phyloP scores from a whole-genome alignment of 2,329 filamentous ascomycete genomes.

The Nemania sp. region DNA sequence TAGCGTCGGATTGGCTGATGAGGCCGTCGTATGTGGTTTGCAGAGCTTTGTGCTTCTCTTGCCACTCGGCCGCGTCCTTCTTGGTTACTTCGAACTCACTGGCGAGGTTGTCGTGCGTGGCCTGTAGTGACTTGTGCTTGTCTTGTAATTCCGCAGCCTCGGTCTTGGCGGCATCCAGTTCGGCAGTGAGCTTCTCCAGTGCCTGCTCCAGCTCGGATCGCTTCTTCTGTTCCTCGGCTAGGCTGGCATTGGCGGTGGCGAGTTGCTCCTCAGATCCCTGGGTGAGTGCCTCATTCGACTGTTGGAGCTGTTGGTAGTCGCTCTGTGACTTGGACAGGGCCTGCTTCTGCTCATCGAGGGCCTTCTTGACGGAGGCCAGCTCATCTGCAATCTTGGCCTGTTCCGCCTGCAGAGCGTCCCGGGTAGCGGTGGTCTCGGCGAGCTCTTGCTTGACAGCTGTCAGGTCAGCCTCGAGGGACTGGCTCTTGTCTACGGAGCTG shows the following conservation, averaged over 20 bases:
- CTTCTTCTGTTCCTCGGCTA: constrained; percentile 40
- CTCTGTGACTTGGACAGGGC: constrained; percentile 29
- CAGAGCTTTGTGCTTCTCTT: constrained; percentile 36
- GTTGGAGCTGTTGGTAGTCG: constrained; percentile 25
- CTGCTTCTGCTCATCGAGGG: constrained; percentile 32
- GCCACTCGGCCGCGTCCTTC: constrained; percentile 29
- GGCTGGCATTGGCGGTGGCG: constrained; percentile 28
- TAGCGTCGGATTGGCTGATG: constrained; percentile 29
- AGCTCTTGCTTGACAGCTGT: constrained; percentile 43
- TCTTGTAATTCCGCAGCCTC: constrained; percentile 31
- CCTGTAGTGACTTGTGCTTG: constrained; percentile 32
- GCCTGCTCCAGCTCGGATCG: constrained; percentile 35
- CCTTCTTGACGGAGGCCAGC: constrained; percentile 32
- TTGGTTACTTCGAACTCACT: constrained; percentile 35
- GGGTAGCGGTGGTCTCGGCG: constrained; percentile 41
- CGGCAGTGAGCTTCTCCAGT: constrained; percentile 30
- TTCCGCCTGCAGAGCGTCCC: constrained; percentile 39
- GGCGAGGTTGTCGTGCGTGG: constrained; percentile 29
- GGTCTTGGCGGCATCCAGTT: constrained; percentile 34
- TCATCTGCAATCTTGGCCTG: constrained; percentile 35
- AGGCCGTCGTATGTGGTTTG: constrained; percentile 28
- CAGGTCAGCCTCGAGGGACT: constrained; percentile 42
- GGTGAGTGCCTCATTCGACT: constrained; percentile 14
- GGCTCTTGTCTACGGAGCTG: constrained; percentile 43
- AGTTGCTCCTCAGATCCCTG: constrained; percentile 34